A percentile compares a stretch with the other conserved stretches of the same genome.
phyloP scores from a whole-genome alignment of 208 protist genomes.

The Trypanosoma melophagium region DNA sequence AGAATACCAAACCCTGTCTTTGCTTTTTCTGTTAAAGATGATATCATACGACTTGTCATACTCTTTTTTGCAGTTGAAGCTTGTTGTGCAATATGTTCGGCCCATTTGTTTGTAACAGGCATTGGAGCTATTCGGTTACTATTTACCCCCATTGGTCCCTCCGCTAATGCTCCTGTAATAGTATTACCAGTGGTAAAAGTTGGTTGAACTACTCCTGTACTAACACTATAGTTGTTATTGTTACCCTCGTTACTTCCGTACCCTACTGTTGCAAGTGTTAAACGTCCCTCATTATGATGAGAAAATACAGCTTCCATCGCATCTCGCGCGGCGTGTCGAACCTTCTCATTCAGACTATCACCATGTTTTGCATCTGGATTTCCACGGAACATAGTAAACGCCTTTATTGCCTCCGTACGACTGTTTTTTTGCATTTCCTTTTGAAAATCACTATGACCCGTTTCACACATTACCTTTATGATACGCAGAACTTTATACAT shows the following conservation, averaged over 20 bases:
- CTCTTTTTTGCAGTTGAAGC: not conserved
- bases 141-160: constrained; percentile 3
- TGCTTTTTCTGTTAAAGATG: constrained; percentile 21
- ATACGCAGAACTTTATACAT: constrained; percentile 70
- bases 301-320: constrained; percentile 55
- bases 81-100: constrained; percentile 36
- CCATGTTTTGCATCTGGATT: constrained; percentile 39
- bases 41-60: constrained; percentile 16
- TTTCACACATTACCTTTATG: constrained; percentile 62
- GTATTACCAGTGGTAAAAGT: constrained; percentile 22
- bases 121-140: constrained; percentile 41
- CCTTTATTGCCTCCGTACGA: constrained; percentile 32
- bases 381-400: constrained; percentile 52
- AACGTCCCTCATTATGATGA: constrained; percentile 19
- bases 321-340: constrained; percentile 45
- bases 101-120: constrained; percentile 49
- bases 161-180: not conserved
- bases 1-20: constrained; percentile 19
- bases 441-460: constrained; percentile 67
- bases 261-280: not conserved
- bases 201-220: not conserved
- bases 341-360: constrained; percentile 64
- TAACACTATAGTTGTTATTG: not conserved
- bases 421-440: constrained; percentile 43
- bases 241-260: constrained; percentile 21